phyloP scores from a whole-genome alignment of 2,329 filamentous ascomycete genomes.

The Alternaria solani region DNA sequence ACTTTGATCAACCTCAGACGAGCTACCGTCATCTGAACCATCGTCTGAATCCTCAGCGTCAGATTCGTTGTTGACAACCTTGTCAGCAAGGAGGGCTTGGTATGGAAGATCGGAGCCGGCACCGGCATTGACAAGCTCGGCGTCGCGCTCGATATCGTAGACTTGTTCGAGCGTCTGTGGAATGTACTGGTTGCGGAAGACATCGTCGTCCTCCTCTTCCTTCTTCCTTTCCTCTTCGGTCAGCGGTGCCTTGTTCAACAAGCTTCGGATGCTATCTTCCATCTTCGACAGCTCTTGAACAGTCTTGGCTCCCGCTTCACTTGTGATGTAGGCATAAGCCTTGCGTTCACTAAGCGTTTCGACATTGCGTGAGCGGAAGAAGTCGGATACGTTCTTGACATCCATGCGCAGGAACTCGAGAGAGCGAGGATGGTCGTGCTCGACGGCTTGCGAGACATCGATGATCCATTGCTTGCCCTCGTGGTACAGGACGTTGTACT shows the following conservation, averaged over 20 bases:
- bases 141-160: conserved; percentile 93
- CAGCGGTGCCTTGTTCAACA: conserved; percentile 66
- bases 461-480: conserved; percentile 86
- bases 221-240: conserved; percentile 62
- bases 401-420: conserved; percentile 97
- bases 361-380: conserved; percentile 87
- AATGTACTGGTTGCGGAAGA: conserved; percentile 96
- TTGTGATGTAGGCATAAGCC: conserved; percentile 85
- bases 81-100: conserved; percentile 79
- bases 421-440: conserved; percentile 92
- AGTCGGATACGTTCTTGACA: conserved; percentile 95
- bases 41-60: conserved; percentile 51
- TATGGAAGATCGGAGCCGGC: conserved; percentile 83
- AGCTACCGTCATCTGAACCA: conserved; percentile 26
- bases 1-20: conserved; percentile 40
- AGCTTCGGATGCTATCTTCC: conserved; percentile 67
- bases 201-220: conserved; percentile 82
- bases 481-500: conserved; percentile 97
- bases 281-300: conserved; percentile 69
- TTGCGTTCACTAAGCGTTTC: conserved; percentile 79
- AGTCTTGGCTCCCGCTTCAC: conserved; percentile 60
- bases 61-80: conserved; percentile 57
- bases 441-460: conserved; percentile 96
- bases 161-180: conserved; percentile 95
- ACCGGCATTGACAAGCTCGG: conserved; percentile 76